Evolutionary conservation across 805 yeast genomes (phyloP).

Genomic region (Monosporozyma servazzii): DNA sequence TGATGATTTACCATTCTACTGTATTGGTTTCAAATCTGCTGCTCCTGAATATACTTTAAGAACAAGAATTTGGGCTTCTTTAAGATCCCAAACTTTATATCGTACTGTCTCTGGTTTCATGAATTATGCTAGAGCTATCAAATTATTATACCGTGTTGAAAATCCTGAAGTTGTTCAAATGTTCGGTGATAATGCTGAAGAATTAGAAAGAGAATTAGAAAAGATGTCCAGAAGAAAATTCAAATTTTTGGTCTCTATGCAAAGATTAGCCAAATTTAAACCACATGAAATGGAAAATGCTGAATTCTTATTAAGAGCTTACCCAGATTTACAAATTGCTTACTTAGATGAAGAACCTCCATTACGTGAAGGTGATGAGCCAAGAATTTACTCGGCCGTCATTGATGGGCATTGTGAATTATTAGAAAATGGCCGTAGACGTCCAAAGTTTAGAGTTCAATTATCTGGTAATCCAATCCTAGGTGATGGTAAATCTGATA

Average conservation of each 20-base stretch:
- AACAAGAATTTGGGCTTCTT: slow-evolving; percentile 97
- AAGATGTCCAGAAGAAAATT: slow-evolving; percentile 80
- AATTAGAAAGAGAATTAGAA: slow-evolving; percentile 88
- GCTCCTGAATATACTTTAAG: slow-evolving; percentile 94
- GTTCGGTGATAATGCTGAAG: slow-evolving; percentile 98
- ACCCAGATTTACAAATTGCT: slow-evolving; percentile 83
- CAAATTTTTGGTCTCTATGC: slow-evolving; percentile 77
- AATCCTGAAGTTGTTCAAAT: slow-evolving; percentile 92
- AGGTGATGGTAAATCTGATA: slow-evolving; percentile 86
- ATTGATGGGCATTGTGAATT: slow-evolving; percentile 76
- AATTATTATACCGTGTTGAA: slow-evolving; percentile 86
- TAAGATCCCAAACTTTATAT: slow-evolving; percentile 92
- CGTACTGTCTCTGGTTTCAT: slow-evolving; percentile 97
- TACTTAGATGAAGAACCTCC: slow-evolving; percentile 91
- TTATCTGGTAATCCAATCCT: slow-evolving; percentile 77
- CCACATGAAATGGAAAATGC: slow-evolving; percentile 72
- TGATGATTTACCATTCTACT: slow-evolving; percentile 88
- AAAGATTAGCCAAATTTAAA: slow-evolving; percentile 62
- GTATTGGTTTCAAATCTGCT: slow-evolving; percentile 95
- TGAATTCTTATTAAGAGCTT: slow-evolving; percentile 71
- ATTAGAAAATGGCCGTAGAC: slow-evolving; percentile 61
- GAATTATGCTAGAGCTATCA: slow-evolving; percentile 96
- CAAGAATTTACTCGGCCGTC: slow-evolving; percentile 64
- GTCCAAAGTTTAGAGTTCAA: slow-evolving; percentile 68
- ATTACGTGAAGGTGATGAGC: slow-evolving; percentile 57